These are phyloP conservation scores for Colletotrichum karsti DNA, from an alignment of 2,329 filamentous ascomycete genomes.

Conservation along the genomic window DNA sequence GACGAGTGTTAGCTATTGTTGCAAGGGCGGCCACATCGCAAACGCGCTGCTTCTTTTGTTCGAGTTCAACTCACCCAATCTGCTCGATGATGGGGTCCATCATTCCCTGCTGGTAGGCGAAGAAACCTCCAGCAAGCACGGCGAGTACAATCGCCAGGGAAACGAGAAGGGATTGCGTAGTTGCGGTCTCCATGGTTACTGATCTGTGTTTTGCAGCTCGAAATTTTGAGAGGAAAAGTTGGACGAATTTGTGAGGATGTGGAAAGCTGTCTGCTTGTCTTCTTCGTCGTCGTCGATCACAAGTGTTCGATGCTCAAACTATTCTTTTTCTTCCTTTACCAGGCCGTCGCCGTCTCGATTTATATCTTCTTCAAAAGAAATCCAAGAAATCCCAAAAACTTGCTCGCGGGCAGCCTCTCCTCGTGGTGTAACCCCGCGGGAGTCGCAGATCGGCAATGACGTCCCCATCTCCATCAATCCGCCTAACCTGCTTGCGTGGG, in stretches of 20 bases:
- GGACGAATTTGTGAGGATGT: not conserved
- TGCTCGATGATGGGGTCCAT: constrained; percentile 47
- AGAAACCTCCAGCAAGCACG: constrained; percentile 39
- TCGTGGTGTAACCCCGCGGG: not conserved
- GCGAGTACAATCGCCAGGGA: constrained; percentile 36
- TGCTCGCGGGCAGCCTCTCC: not conserved
- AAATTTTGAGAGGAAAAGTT: not conserved
- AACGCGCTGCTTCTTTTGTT: no score
- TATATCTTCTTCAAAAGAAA: not conserved
- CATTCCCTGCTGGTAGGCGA: constrained; percentile 46
- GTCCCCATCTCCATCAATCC: constrained; percentile 12
- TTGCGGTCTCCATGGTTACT: constrained; percentile 23
- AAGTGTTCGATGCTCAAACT: not conserved
- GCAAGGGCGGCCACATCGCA: not conserved
- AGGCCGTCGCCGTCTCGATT: not conserved
- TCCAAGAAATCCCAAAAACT: not conserved
- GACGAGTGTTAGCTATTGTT: not conserved
- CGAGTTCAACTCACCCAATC: constrained; percentile 37
- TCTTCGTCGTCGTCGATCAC: not conserved
- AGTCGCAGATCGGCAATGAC: constrained; percentile 22
- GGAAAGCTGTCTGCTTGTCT: not conserved
- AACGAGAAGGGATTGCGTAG: constrained; percentile 33
- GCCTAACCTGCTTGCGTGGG: not conserved
- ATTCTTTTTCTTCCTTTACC: not conserved
- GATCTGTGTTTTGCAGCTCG: not conserved